A percentile compares a stretch with the other conserved stretches of the same genome.
Conservation (phyloP, 345 rosid genomes). For the Rubroshorea leprosula region DNA sequence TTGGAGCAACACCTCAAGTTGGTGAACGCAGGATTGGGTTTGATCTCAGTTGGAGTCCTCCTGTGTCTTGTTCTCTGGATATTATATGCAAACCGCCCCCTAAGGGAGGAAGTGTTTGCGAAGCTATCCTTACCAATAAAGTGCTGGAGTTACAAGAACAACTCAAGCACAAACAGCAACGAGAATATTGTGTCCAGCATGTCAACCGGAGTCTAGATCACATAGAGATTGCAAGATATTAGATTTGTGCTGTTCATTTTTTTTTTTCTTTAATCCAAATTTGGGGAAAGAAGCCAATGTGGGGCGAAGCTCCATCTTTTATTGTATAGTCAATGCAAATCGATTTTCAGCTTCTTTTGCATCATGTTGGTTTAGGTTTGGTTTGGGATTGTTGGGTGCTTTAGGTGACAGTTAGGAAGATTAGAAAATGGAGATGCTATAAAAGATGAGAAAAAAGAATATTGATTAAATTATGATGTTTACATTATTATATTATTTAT, state of each 20-base stretch:
- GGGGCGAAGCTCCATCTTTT: conserved; percentile 50
- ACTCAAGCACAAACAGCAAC: background rate
- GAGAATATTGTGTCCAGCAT: background rate
- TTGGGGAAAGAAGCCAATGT: conserved; percentile 27
- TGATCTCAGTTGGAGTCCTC: conserved; percentile 80
- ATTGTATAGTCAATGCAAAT: too few relatives aligned
- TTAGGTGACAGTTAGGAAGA: too few relatives aligned
- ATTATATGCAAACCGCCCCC: conserved; percentile 95
- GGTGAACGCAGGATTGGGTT: conserved; percentile 76
- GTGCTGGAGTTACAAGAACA: conserved; percentile 10
- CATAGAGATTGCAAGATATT: conserved; percentile 1
- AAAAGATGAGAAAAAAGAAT: too few relatives aligned
- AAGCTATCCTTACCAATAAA: conserved; percentile 29
- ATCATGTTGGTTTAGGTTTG: too few relatives aligned
- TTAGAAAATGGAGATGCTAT: too few relatives aligned
- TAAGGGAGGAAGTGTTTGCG: conserved; percentile 96
- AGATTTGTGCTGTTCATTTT: background rate
- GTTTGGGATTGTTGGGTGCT: too few relatives aligned
- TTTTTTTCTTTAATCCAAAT: background rate
- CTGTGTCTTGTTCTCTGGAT: conserved; percentile 89
- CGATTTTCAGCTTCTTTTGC: too few relatives aligned
- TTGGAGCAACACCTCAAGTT: conserved; percentile 61
- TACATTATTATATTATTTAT: too few relatives aligned
- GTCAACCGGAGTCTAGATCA: conserved; percentile 24
- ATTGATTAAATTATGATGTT: too few relatives aligned